Base-by-base conservation (phyloP, 2,329 filamentous ascomycete genomes). In the Epicoccum sorghinum region DNA sequence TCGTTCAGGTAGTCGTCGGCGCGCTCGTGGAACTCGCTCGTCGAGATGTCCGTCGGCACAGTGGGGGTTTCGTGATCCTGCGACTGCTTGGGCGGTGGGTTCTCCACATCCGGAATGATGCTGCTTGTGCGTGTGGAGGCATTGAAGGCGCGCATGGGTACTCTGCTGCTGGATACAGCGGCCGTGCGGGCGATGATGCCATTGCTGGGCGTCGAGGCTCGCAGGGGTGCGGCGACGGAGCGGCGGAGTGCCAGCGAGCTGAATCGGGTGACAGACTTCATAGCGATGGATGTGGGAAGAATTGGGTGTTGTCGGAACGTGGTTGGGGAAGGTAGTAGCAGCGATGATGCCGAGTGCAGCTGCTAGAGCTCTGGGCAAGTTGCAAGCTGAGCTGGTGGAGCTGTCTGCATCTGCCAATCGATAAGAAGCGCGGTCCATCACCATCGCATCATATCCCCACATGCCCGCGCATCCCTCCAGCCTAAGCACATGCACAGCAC, bases 1-100 rank as follows among this genome's bases (percentile, higher is more conserved):
- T 77, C 74, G 49, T 88, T 82, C 65, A 98, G 82, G 73, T 90
- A 96, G 44, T 82, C 75, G 69, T 97, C 90, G 25, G 92, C 86
- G 27, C 90, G 80, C 52, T 89, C 82, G 70, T 96, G 88, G 73
- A 96, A 98, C 68, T 91, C 79, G 24, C 81, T 78, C 3, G 88
- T 84, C 2, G 84, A 83, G 58, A 97, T 80, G 43, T 89, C 81
- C 2, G 87, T 86, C 0, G 89, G 80, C 55, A 82, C 79, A 22
- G 74, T 77, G 45, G 80, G 71, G 64, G 58, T 52, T 47, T 77
- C 68, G 27, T 67, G 52, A 29, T 68, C 56, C 47, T 76, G 70
- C 30, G 67, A 67, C 58, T 77, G 67, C 52, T 68, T 69, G 35
- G 73, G 68, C 29, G 65, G 59, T 39, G 49, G 79, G 69, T 62